phyloP scores from a whole-genome alignment of 78 protist species.

The Dictyostelium intermedium region DNA sequence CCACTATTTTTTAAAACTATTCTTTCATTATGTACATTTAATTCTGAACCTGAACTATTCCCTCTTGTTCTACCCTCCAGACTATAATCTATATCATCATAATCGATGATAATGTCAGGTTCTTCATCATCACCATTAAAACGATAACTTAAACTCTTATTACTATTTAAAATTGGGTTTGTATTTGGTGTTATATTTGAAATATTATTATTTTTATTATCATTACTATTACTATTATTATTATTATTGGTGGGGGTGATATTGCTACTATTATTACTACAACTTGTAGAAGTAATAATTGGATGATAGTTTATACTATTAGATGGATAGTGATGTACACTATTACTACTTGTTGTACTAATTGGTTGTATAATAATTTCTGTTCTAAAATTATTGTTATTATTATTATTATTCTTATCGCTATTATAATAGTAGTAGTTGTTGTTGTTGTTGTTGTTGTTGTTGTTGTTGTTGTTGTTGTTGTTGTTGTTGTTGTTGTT shows the following conservation, averaged over 20 bases:
- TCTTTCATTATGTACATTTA: background rate
- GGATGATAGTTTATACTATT: background rate
- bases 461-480: background rate
- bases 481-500: too few relatives aligned
- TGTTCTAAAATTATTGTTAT: background rate
- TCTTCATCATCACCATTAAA: background rate
- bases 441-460: background rate
- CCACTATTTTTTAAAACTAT: background rate
- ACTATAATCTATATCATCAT: background rate
- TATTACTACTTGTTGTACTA: background rate
- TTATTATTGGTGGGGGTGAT: background rate
- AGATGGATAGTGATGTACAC: background rate
- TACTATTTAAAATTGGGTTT: background rate
- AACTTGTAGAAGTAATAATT: background rate
- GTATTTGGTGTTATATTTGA: background rate
- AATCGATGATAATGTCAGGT: background rate
- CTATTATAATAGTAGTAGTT: background rate
- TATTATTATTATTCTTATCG: background rate
- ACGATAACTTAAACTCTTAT: constrained; percentile 4
- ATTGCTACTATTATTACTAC: background rate
- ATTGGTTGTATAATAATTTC: background rate
- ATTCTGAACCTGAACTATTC: background rate
- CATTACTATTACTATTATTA: background rate
- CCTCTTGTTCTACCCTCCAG: background rate
- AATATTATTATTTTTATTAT: background rate